Conservation (phyloP, 2,329 filamentous ascomycete species). For the Colletotrichum cereale region DNA sequence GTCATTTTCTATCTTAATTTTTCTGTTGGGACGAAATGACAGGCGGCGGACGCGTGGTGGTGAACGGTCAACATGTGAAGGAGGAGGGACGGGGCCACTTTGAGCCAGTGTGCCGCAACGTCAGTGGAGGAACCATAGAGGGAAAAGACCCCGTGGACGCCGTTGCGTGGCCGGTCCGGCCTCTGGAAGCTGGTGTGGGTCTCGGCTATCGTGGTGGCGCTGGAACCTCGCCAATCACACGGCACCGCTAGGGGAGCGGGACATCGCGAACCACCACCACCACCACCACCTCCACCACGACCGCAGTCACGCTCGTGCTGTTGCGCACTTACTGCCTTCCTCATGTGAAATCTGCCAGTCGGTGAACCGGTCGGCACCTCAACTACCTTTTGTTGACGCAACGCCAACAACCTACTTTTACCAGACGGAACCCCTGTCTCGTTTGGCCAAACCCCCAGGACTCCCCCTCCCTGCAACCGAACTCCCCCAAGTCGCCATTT, state of each 20-base stretch:
- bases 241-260: slow-evolving; percentile 36
- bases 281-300: neutral
- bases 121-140: neutral
- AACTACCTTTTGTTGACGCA: slow-evolving; percentile 14
- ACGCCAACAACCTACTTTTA: slow-evolving; percentile 5
- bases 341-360: slow-evolving; percentile 38
- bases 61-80: slow-evolving; percentile 25
- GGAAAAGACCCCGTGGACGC: slow-evolving; percentile 24
- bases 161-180: slow-evolving; percentile 33
- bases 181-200: slow-evolving; percentile 36
- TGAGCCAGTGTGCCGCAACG: neutral
- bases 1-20: neutral
- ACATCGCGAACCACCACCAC: slow-evolving; percentile 22
- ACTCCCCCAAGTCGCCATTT: neutral
- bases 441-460: neutral
- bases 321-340: slow-evolving; percentile 3
- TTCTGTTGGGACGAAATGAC: slow-evolving; percentile 34
- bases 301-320: slow-evolving; percentile 5
- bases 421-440: neutral
- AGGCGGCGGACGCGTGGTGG: neutral
- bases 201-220: slow-evolving; percentile 38
- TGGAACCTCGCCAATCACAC: slow-evolving; percentile 40
- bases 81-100: neutral
- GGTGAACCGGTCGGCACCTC: slow-evolving; percentile 29
- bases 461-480: neutral